phyloP scores from a whole-genome alignment of 768 basidiomycete genomes.

The Tephrocybe sp. region DNA sequence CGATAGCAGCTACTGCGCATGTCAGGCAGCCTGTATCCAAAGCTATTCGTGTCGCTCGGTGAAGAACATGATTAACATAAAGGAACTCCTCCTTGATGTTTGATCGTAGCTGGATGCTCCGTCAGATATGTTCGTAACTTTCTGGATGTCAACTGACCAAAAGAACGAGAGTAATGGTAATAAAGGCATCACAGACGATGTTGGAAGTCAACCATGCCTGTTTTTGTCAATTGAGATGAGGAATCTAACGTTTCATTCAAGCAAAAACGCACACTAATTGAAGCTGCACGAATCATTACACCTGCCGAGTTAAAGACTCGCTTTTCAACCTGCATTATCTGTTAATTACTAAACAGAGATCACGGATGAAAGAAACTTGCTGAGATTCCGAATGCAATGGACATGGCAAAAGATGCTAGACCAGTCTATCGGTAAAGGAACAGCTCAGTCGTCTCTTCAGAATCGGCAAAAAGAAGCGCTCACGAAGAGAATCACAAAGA shows the following conservation, averaged over 20 bases:
- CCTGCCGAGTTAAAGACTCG: not conserved
- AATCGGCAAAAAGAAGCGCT: not conserved
- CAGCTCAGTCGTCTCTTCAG: not conserved
- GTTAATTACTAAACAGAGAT: not conserved
- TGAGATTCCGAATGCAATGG: not conserved
- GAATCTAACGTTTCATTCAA: no score
- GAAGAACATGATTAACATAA: not conserved
- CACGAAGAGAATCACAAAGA: not conserved
- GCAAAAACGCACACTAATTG: not conserved
- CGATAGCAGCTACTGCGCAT: not conserved
- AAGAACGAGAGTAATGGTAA: not conserved
- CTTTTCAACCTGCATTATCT: not conserved
- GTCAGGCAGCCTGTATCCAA: slow-evolving; percentile 1
- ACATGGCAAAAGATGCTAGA: slow-evolving; percentile 13
- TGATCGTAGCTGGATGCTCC: not conserved
- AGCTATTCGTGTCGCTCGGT: not conserved
- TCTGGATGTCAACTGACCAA: not conserved
- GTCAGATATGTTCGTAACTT: not conserved
- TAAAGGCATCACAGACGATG: not conserved
- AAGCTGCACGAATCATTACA: not conserved
- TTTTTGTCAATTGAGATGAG: not conserved
- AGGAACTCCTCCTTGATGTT: not conserved
- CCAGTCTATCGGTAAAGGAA: slow-evolving; percentile 6
- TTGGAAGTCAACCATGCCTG: not conserved
- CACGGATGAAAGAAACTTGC: not conserved